A percentile compares a stretch with the other conserved stretches of the same genome.
These are phyloP conservation scores for Arthromyces matolae DNA, from an alignment of 768 basidiomycete species.

Conservation along the genomic window DNA sequence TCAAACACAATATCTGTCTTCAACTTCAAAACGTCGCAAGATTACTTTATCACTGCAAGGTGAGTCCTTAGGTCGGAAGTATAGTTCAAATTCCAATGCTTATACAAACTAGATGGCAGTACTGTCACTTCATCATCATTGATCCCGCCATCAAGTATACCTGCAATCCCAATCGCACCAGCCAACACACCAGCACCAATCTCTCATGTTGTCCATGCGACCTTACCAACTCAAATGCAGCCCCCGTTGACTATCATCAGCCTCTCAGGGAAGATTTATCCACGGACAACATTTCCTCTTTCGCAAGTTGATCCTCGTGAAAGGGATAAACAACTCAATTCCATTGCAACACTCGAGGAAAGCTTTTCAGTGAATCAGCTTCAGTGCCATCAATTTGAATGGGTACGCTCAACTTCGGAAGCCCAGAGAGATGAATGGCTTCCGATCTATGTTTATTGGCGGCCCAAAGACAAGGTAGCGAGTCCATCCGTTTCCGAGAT, in stretches of 20 bases:
- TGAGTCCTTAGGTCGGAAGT: too few relatives aligned
- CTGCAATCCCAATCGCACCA: too few relatives aligned
- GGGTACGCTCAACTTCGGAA: constrained; percentile 16
- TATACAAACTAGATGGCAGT: background rate
- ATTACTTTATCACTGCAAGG: background rate
- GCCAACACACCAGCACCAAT: too few relatives aligned
- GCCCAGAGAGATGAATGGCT: constrained; percentile 20
- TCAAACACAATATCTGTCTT: background rate
- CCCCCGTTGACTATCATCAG: background rate
- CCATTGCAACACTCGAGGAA: background rate
- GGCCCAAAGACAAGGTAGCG: background rate
- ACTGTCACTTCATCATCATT: background rate
- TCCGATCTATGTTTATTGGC: constrained; percentile 21
- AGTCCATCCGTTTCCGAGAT: constrained; percentile 18
- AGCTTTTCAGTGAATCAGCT: constrained; percentile 1
- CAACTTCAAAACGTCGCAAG: background rate
- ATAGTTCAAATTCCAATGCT: background rate
- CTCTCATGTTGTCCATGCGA: too few relatives aligned
- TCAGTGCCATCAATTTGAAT: constrained; percentile 19
- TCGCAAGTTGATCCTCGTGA: constrained; percentile 1
- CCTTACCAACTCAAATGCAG: too few relatives aligned
- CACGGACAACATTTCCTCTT: background rate
- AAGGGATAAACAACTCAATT: constrained; percentile 1
- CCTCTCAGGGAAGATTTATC: background rate
- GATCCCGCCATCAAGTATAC: too few relatives aligned